Evolutionary conservation across 140 eudicot genomes (phyloP).

Genomic region (Senecio squalidus): DNA sequence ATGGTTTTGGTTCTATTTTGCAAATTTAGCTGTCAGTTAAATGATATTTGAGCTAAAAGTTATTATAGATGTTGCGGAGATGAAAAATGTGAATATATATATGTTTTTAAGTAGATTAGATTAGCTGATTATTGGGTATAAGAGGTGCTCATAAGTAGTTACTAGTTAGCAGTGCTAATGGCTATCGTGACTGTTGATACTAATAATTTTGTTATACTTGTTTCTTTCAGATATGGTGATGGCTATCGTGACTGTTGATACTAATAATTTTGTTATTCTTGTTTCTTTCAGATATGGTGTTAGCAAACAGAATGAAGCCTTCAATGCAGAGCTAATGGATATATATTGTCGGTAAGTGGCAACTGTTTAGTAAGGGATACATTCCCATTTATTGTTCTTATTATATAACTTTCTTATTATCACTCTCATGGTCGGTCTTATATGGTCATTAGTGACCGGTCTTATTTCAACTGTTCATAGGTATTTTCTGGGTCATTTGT

Average conservation of each 20-base stretch:
- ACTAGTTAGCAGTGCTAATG: too few species aligned
- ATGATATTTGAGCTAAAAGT: too few species aligned
- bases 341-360: constrained; percentile 73
- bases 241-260: constrained; percentile 1
- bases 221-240: too few species aligned
- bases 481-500: not conserved
- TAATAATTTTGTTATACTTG: too few species aligned
- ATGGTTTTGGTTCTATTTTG: too few species aligned
- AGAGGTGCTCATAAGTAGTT: too few species aligned
- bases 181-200: too few species aligned
- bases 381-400: not conserved
- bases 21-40: too few species aligned
- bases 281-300: constrained; percentile 71
- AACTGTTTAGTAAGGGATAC: not conserved
- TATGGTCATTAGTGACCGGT: constrained; percentile 2
- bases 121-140: too few species aligned
- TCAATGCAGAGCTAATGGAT: constrained; percentile 82
- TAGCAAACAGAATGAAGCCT: constrained; percentile 86
- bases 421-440: not conserved
- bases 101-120: too few species aligned
- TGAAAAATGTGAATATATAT: too few species aligned
- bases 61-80: too few species aligned
- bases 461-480: not conserved
- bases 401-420: not conserved
- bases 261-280: constrained; percentile 3